Base-by-base conservation (phyloP, 306 rosid species). In the Cyclanthera cordifolia region DNA sequence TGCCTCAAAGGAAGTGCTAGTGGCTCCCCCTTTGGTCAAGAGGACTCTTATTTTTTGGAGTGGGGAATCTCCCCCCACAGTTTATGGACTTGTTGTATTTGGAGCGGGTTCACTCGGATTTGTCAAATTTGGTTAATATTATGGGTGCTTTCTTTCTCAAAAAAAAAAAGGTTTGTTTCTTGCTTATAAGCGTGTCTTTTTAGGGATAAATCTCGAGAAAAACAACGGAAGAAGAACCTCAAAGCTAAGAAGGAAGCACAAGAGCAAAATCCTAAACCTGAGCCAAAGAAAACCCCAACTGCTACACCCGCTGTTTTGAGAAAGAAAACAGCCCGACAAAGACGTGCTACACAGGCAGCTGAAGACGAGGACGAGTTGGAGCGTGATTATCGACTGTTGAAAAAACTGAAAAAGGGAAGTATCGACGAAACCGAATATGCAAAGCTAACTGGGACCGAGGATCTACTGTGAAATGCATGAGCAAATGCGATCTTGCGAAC, bases 171-270 rank as follows among this genome's bases (percentile, higher is more conserved):
- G 52, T 64, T 45, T 64, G 14, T 4, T 51, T 11, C 19, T 63
- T 19, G 30, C 51, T 63, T 19, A 65, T 52, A 59, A 45, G 48
- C 23, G 17, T 64, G 52, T 7, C 70, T 65, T 65, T 6, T 43
- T 14, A 93, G 99, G 80, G 99, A 90, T 74, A 93, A 93, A 76
- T 80, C 94, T 34, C 89, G 96, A 3, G 82, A 93, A 85, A 93
- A 88, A 69, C 99, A 93, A 79, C 82, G 99, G 73, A 86, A 76
- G 85, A 86, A 77, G 79, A 93, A 93, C 78, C 77, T 93, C 63
- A 79, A 71, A 73, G 82, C 72, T 9, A 90, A 78, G 86, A 90
- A 88, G 84, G 96, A 85, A 82, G 90, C 86, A 37, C 80, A 72
- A 73, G 80, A 73, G 84, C 84, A 80, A 78, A 84, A 83, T 72